Base-by-base conservation (phyloP, 2,329 filamentous ascomycete genomes). In the Fusarium newnesense region DNA sequence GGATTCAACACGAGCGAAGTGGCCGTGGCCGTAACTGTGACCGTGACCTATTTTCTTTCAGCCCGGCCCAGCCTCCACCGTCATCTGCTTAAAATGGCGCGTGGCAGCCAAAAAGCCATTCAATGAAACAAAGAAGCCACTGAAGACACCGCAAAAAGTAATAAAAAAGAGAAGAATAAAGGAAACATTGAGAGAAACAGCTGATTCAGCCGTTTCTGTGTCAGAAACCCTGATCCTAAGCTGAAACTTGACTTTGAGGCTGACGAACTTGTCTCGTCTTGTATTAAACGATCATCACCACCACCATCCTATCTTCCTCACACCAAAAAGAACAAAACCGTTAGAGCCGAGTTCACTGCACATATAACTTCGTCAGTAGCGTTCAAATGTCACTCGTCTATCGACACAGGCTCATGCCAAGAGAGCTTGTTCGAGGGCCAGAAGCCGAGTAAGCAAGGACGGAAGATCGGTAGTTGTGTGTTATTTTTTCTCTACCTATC, bases 81-180 rank as follows among this genome's bases (percentile, higher is more conserved):
- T 64, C 64, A 75, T 69, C 60, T 60, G 39, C 62, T 53, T 56
- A 66, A 54, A 61, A 74, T 73, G 71, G 70, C 60, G 80, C 79
- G 13, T 81, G 79, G 68, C 80, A 75, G 43, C 52, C 68, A 56
- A 40, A 52, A 52, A 50, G 58, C 47, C 47, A 52, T 43, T 37
- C 19, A 4, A 26, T 13, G 32, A 49, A 24, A 28, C 42, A 34
- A 11, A 16, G 47, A 40, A 67, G 79, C 43, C 39, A 50, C 60
- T n/a, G 32, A 19, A 32, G 40, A 44, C 28, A 34, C 37, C 28
- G 30, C 26, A 40, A 37, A 37, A 21, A 44, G 44, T 59, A 66
- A 28, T 32, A 58, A 40, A 46, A 34, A 30, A 18, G 65, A 32
- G 43, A 67, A 61, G 24, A 24, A 24, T 24, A 24, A 57, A 57